Base-by-base conservation (phyloP, 257 asterid species). In the Gentiana straminea region DNA sequence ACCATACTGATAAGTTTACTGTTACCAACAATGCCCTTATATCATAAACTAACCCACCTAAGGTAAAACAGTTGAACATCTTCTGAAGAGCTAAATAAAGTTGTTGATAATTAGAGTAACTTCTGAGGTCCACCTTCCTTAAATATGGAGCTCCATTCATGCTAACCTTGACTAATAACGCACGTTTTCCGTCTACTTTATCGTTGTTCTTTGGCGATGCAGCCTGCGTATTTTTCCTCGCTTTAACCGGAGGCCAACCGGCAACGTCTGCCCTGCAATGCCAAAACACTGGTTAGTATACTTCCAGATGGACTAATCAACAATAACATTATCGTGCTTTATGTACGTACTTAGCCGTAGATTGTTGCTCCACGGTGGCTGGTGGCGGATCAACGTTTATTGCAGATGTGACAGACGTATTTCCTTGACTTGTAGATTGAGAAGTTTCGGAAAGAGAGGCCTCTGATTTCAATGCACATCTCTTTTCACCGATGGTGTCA, bases 91-190 rank as follows among this genome's bases (percentile, higher is more conserved):
- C 87, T 46, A 88, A 77, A 63, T 94, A 88, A 43, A 88, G 93
- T 65, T 84, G 84, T 62, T 76, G 79, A 60, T 88, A 88, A 0
- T 80, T 55, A 34, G 86, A 64, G 74, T 81, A 88, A n/a, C 72
- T 79, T 69, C 74, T 81, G 44, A 88, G 75, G 71, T 88, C 97
- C 72, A 88, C 95, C 79, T 88, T 87, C 84, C 96, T 71, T 67
- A 87, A 82, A 64, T 87, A 87, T 32, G 96, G 96, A 68, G 96
- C 96, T 35, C 95, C 95, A 51, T 83, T 94, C 97, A 84, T 88
- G 75, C 97, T 88, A 66, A 88, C 97, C 73, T 88, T 88, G 54
- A 88, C 84, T 60, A 82, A 88, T 49, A 82, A 79, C 38, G 84
- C 80, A 63, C 84, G 86, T 64, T 83, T 83, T 38, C 94, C 93